Percentiles rank a stretch among this genome's conserved stretches.
Evolutionary conservation across 148 eudicot genomes (phyloP).

Genomic region (Spergularia marina): DNA sequence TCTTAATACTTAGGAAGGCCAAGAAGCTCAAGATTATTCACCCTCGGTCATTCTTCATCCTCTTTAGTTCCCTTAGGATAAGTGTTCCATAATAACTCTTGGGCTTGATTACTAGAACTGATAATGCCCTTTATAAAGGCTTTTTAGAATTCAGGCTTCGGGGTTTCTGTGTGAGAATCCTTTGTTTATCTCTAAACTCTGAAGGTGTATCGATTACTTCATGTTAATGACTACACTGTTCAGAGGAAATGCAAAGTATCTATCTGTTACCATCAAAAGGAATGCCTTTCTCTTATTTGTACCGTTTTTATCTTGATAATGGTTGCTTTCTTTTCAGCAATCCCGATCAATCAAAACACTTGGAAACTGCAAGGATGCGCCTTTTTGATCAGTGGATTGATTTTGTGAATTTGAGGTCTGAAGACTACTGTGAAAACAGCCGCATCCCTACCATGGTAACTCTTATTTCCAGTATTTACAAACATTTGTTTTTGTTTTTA

Average conservation of each 20-base stretch:
- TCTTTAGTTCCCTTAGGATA: neutral
- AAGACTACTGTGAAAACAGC: slow-evolving; percentile 87
- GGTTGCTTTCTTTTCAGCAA: slow-evolving; percentile 53
- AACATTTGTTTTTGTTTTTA: slow-evolving; percentile 7
- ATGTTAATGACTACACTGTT: neutral
- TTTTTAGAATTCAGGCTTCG: neutral
- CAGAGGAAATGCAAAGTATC: neutral
- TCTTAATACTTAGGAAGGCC: too few relatives aligned
- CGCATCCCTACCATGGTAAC: slow-evolving; percentile 95
- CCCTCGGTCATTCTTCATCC: too few relatives aligned
- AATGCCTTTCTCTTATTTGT: slow-evolving; percentile 3
- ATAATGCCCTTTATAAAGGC: neutral
- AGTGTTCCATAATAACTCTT: too few relatives aligned
- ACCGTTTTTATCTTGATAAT: slow-evolving; percentile 2
- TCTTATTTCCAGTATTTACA: neutral
- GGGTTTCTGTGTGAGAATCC: neutral
- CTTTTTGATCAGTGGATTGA: slow-evolving; percentile 83
- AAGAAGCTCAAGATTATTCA: too few relatives aligned
- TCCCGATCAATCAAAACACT: slow-evolving; percentile 97
- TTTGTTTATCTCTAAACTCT: neutral
- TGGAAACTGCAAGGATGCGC: slow-evolving; percentile 97
- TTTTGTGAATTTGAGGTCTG: slow-evolving; percentile 89
- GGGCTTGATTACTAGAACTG: neutral
- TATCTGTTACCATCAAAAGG: slow-evolving; percentile 7
- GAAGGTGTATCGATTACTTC: neutral